Conservation (phyloP, 768 basidiomycete genomes). For the Suillus subluteus region DNA sequence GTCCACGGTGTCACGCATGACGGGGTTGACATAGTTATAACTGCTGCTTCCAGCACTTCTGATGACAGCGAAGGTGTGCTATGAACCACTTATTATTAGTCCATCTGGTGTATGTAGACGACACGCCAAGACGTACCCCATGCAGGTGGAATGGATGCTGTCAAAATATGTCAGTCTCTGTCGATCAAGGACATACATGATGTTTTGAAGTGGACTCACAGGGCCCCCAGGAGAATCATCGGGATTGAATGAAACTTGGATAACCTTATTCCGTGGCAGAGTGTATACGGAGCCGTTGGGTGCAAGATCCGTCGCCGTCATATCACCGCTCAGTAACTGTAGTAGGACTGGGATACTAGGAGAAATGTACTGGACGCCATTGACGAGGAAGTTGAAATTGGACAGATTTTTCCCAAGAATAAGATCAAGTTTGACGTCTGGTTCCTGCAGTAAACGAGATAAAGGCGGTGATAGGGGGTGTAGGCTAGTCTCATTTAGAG, state of each 20-base stretch:
- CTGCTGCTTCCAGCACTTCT: not conserved
- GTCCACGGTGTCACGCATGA: not conserved
- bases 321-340: constrained; percentile 46
- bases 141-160: constrained; percentile 31
- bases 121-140: constrained; percentile 15
- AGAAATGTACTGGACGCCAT: constrained; percentile 37
- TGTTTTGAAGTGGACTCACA: constrained; percentile 8
- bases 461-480: not conserved
- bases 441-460: not conserved
- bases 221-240: constrained; percentile 7
- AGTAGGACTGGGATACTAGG: constrained; percentile 48
- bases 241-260: constrained; percentile 40
- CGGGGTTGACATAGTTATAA: not conserved
- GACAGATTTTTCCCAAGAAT: constrained; percentile 29
- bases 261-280: constrained; percentile 47
- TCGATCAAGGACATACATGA: not conserved
- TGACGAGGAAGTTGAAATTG: constrained; percentile 31
- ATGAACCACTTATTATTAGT: not conserved
- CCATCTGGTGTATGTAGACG: not conserved
- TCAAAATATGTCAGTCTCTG: constrained; percentile 1
- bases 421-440: constrained; percentile 41
- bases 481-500: not conserved
- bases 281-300: constrained; percentile 46
- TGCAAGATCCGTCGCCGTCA: constrained; percentile 38
- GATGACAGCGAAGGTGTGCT: not conserved